Evolutionary conservation across 2,329 filamentous ascomycete species (phyloP), one percentile per base, ranked within the genome.

Genomic region (Talaromyces sp.): DNA sequence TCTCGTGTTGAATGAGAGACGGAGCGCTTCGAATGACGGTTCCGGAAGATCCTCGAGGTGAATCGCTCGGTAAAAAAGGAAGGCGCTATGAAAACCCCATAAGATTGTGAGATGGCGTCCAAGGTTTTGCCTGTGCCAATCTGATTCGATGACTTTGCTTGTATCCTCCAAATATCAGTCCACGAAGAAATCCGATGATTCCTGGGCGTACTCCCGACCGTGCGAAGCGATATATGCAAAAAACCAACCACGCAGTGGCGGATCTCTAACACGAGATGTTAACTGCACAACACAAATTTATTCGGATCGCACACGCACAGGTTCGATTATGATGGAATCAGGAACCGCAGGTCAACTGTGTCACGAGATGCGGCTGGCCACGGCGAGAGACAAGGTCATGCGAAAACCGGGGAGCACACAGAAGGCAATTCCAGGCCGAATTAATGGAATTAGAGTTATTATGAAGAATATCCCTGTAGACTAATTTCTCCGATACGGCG

Each of bases 361-460:
- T 41, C 52, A 52, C 62, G 62, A 52, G 52, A 37, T 17, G 37
- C 39, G 60, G 33, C 54, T 45, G 50, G 45, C 17, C 49, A 58
- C 43, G 50, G 58, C 39, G 52, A 61, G 13, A 41, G 58, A 62
- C 59, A 47, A 45, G 58, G 31, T 58, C 41, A 65, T 62, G 63
- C 63, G 63, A 62, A 58, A 39, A 27, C n/a, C n/a, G 57, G 41
- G 27, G 31, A 27, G n/a, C 39, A 62, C 56, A 33, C 22, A 59
- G 56, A 45, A 59, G 45, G 43, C 27, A 58, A 45, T 59, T 35
- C 58, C 31, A 62, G 49, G 50, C 37, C 60, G 35, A 27, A 65
- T 50, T 65, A 65, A 31, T 39, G 49, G 57, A 54, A 65, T 65
- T 65, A 62, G 39, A 39, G 58, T 47, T 65, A 54, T 61, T 47